Base-by-base conservation (phyloP, 768 basidiomycete genomes). In the Boletus tomentosulus region DNA sequence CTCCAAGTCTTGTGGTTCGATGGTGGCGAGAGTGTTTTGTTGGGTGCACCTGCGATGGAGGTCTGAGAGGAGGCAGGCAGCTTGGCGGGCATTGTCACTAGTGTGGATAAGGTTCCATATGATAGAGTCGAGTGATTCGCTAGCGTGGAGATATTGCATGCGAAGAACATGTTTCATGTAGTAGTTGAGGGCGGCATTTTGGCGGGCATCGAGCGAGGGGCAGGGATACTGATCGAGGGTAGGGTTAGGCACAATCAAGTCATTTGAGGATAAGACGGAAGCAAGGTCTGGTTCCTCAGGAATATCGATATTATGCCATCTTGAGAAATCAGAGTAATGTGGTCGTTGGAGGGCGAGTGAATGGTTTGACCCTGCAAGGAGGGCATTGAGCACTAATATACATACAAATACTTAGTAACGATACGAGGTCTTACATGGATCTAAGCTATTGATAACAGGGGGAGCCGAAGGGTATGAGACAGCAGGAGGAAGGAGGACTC, bases 401-500 rank as follows among this genome's bases (percentile, higher is more conserved):
- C 81, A 81, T 79, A 74, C 71, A 82, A 78, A 76, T 73, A 78
- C 77, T 83, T 75, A 83, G 78, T 82, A 83, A 64, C 75, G 78
- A 79, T 85, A 85, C 84, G 80, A 73, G 64, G 71, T 80, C 85
- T 86, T 86, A 86, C 85, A 84, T 79, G 80, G 63, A 71, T 79
- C 81, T 83, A 84, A 73, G 74, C 76, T 82, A 84, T 68, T 73
- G 69, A 72, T 64, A 73, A 66, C 63, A 71, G 69, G 62, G 70
- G 69, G 61, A 65, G 69, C 57, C 62, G 72, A 60, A 63, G 68
- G 58, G 50, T 53, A 67, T 33, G 62, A 43, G 57, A 62, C 60
- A 61, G 66, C 37, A 57, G 63, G 65, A 62, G 63, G 66, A 62
- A 63, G 69, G 59, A 64, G 54, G 63, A 68, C 64, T 61, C 64